Evolutionary conservation across 179 eudicot species (phyloP), one percentile per base, ranked within the genome.

Genomic region (Sideroxylon spinosum): DNA sequence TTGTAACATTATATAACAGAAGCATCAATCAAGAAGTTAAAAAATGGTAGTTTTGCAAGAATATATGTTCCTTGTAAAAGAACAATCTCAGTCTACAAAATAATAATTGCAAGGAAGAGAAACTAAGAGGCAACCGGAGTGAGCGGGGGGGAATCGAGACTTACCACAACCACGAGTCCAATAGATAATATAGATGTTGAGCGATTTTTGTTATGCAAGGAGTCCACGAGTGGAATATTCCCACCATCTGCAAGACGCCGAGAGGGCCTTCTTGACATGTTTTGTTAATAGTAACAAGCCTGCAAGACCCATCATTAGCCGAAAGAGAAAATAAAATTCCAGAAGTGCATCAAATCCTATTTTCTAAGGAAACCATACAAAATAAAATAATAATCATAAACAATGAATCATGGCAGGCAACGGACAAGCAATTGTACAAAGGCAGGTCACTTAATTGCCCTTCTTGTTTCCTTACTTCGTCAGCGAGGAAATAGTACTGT

Each of bases 191-290:
- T 78, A 1, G 98, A 95, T 25, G 97, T 88, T 11, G 97, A 73
- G 22, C 93, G 95, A 3, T 93, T 84, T 85, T 94, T 92, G 4
- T 90, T 80, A 60, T 90, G 89, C 78, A 94, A 89, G 16, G 92
- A 89, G 69, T 90, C 91, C 46, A 84, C 86, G 73, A 93, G 87
- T 23, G 98, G 91, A 81, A 92, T 86, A 65, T 89, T 82, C 74
- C 91, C 95, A 81, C 81, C 87, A 79, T 92, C 97, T 50, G 78
- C 89, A 68, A 87, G 55, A 62, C 97, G 97, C 67, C 98, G 87
- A 70, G 95, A 76, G 63, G 94, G 98, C 85, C 98, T 88, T 78
- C 98, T 92, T 57, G 98, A 92, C 98, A 93, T 93, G 44, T 65
- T 68, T 84, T 68, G 37, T 11, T 70, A 19, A 57, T 14, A 52